A percentile compares a stretch with the other conserved stretches of the same genome.
Conservation (phyloP, 2,329 filamentous ascomycete genomes). For the Aspergillus udagawae region DNA sequence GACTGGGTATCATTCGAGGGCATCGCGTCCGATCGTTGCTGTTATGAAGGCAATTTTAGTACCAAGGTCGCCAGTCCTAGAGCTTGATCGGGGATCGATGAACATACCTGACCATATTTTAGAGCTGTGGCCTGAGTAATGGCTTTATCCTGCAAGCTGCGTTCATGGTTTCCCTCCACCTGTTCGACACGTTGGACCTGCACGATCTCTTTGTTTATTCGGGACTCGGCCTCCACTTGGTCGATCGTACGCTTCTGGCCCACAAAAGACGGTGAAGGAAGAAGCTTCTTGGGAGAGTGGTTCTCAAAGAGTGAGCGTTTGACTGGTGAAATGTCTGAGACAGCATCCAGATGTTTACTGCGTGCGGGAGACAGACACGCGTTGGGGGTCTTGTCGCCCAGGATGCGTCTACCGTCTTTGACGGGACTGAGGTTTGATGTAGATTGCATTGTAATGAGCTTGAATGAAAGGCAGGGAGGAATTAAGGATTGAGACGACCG, state of each 20-base stretch:
- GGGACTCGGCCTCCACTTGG: constrained; percentile 32
- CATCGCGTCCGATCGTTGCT: constrained; percentile 17
- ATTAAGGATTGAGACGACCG: background rate
- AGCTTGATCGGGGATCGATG: background rate
- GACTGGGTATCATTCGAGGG: constrained; percentile 4
- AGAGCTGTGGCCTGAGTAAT: constrained; percentile 13
- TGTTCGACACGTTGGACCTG: constrained; percentile 8
- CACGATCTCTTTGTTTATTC: constrained; percentile 18
- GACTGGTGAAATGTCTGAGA: constrained; percentile 20
- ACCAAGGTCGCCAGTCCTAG: background rate
- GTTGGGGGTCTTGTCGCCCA: constrained; percentile 41
- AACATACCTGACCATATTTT: constrained; percentile 16
- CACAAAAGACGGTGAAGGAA: constrained; percentile 31
- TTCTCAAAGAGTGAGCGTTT: constrained; percentile 25
- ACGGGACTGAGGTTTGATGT: constrained; percentile 29
- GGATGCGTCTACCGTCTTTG: constrained; percentile 37
- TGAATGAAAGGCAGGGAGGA: background rate
- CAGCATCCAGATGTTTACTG: constrained; percentile 12
- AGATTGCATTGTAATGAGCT: constrained; percentile 6
- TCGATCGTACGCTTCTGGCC: constrained; percentile 41
- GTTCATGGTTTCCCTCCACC: constrained; percentile 1
- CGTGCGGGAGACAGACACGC: constrained; percentile 34
- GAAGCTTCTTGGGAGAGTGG: constrained; percentile 25
- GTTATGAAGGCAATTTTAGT: constrained; percentile 1
- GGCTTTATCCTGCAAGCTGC: constrained; percentile 6